A percentile compares a stretch with the other conserved stretches of the same genome.
Evolutionary conservation across 2,329 filamentous ascomycete species (phyloP).

Genomic region (Ophiostoma himal-ulmi): DNA sequence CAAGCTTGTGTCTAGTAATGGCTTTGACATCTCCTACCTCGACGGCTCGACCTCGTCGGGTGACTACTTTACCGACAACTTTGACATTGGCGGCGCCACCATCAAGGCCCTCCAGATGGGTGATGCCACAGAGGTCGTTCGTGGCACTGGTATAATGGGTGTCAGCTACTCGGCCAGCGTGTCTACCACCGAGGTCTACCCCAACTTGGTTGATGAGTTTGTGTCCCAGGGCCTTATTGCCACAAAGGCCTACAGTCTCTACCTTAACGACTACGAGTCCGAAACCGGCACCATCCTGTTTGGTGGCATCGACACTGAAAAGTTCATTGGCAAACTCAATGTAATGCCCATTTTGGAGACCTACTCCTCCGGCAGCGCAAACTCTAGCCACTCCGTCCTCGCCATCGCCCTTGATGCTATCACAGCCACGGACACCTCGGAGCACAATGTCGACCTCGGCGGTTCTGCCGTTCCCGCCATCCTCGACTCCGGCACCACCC

Average conservation of each 20-base stretch:
- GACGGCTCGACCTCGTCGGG: constrained; percentile 50
- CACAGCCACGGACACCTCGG: constrained; percentile 26
- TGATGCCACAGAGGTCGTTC: constrained; percentile 44
- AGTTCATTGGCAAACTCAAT: constrained; percentile 54
- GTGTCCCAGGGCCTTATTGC: constrained; percentile 56
- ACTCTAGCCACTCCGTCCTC: constrained; percentile 37
- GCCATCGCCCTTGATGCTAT: constrained; percentile 38
- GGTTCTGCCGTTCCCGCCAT: constrained; percentile 40
- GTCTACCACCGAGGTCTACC: constrained; percentile 40
- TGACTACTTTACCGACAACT: constrained; percentile 53
- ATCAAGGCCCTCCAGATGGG: constrained; percentile 52
- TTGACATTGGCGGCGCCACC: constrained; percentile 46
- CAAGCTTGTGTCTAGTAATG: constrained; percentile 36
- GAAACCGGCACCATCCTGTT: constrained; percentile 60
- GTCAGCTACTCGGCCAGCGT: constrained; percentile 51
- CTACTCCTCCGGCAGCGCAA: constrained; percentile 36
- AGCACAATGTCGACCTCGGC: constrained; percentile 19
- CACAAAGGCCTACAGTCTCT: constrained; percentile 62
- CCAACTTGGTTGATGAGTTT: constrained; percentile 60
- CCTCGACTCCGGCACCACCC: constrained; percentile 63
- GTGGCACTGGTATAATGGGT: constrained; percentile 53
- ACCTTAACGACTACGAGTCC: constrained; percentile 51
- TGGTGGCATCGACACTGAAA: constrained; percentile 62
- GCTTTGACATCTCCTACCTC: constrained; percentile 58
- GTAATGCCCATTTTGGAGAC: constrained; percentile 49